Percentiles rank a stretch among this genome's conserved stretches.
These are phyloP conservation scores for Moesziomyces globuligerus DNA, from an alignment of 1,284 basidiomycete species.

Conservation along the genomic window DNA sequence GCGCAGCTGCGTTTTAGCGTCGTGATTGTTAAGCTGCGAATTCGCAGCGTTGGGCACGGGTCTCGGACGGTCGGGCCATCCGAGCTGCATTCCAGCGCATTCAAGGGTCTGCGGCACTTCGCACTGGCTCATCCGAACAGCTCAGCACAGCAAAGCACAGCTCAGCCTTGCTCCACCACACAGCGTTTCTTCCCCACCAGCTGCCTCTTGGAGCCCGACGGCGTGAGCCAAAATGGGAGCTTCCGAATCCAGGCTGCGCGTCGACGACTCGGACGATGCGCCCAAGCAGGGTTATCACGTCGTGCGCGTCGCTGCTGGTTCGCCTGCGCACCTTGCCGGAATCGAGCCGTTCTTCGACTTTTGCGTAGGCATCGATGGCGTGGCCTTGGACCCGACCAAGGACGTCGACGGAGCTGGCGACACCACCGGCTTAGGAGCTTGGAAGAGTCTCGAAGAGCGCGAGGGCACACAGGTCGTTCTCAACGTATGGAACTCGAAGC, in stretches of 20 bases:
- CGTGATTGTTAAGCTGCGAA: not conserved
- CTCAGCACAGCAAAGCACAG: too few species aligned
- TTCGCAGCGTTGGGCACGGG: slow-evolving; percentile 6
- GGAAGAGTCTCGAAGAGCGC: slow-evolving; percentile 76
- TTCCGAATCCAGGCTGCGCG: slow-evolving; percentile 37
- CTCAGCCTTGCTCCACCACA: too few species aligned
- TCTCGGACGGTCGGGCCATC: slow-evolving; percentile 38
- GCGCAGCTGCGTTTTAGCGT: not conserved
- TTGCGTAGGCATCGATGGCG: slow-evolving; percentile 82
- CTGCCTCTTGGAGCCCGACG: not conserved
- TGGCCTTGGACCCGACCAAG: slow-evolving; percentile 53
- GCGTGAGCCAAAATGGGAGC: slow-evolving; percentile 27
- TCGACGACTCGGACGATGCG: slow-evolving; percentile 49
- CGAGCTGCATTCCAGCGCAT: slow-evolving; percentile 9
- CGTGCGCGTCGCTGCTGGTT: slow-evolving; percentile 66
- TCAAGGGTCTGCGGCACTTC: not conserved
- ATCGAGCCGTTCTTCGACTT: slow-evolving; percentile 98
- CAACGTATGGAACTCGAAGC: slow-evolving; percentile 91
- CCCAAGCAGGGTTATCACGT: slow-evolving; percentile 65
- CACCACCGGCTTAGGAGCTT: slow-evolving; percentile 50
- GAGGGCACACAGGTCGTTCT: slow-evolving; percentile 83
- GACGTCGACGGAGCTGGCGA: slow-evolving; percentile 46
- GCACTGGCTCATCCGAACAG: not conserved
- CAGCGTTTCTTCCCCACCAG: not conserved
- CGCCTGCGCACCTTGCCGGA: slow-evolving; percentile 75